These are phyloP conservation scores for Tubosaeta sp. DNA, from an alignment of 768 basidiomycete species.

Conservation along the genomic window DNA sequence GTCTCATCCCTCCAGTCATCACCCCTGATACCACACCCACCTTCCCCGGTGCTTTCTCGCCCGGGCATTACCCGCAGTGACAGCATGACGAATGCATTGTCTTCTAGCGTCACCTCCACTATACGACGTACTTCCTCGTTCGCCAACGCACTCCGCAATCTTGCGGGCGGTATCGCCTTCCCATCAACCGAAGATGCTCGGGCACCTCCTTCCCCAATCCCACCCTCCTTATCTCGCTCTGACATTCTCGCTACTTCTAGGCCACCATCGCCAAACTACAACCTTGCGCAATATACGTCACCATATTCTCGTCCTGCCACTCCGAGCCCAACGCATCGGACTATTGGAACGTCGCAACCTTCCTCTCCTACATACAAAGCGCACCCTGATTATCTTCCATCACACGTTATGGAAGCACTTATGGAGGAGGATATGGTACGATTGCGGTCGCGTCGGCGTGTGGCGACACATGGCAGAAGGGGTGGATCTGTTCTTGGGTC, in stretches of 20 bases:
- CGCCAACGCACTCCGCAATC: constrained; percentile 66
- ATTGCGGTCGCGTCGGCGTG: constrained; percentile 61
- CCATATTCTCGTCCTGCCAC: constrained; percentile 62
- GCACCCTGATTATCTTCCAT: constrained; percentile 58
- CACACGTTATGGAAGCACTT: constrained; percentile 81
- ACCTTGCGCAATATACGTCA: constrained; percentile 70
- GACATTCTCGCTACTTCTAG: constrained; percentile 46
- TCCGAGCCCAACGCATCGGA: constrained; percentile 28
- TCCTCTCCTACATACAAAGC: constrained; percentile 34
- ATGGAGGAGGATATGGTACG: constrained; percentile 96
- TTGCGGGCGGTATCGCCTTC: constrained; percentile 70
- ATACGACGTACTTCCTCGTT: constrained; percentile 77
- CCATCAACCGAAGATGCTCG: constrained; percentile 56
- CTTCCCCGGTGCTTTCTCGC: constrained; percentile 45
- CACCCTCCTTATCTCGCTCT: constrained; percentile 18
- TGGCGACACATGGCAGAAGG: constrained; percentile 38
- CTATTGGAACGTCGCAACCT: constrained; percentile 24
- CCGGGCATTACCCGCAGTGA: constrained; percentile 55
- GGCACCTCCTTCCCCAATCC: constrained; percentile 33
- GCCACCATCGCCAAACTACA: constrained; percentile 76
- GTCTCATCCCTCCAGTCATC: constrained; percentile 51
- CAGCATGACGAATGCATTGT: constrained; percentile 57
- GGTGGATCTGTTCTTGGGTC: constrained; percentile 36
- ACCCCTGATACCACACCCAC: constrained; percentile 39
- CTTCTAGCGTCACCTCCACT: constrained; percentile 61